Evolutionary conservation across 805 yeast genomes (phyloP).

Genomic region (Dipodascus geniculatus): DNA sequence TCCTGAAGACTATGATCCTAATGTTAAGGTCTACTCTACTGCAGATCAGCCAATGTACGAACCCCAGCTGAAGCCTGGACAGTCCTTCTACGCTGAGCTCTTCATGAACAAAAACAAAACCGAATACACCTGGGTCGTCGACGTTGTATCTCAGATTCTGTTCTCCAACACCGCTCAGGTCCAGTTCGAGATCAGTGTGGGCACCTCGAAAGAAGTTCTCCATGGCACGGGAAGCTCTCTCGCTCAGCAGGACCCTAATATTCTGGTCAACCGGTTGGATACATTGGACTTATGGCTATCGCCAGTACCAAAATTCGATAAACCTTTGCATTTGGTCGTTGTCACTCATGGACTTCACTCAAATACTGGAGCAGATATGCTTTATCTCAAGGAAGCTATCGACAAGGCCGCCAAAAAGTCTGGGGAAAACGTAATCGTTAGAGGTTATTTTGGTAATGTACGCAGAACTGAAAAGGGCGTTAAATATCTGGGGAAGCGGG

Average conservation of each 20-base stretch:
- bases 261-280: conserved; percentile 32
- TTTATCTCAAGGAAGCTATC: conserved; percentile 70
- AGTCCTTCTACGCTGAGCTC: conserved; percentile 47
- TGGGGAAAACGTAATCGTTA: conserved; percentile 58
- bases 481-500: conserved; percentile 67
- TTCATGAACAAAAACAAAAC: conserved; percentile 31
- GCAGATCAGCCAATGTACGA: conserved; percentile 30
- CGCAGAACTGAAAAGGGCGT: conserved; percentile 87
- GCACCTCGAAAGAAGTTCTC: conserved; percentile 22
- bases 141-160: conserved; percentile 68
- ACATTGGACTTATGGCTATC: conserved; percentile 67
- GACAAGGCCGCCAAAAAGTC: conserved; percentile 36
- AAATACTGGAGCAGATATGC: conserved; percentile 81
- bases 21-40: conserved; percentile 29
- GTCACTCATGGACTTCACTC: conserved; percentile 90
- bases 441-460: conserved; percentile 75
- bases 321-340: conserved; percentile 72
- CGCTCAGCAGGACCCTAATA: conserved; percentile 2
- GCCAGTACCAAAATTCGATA: conserved; percentile 39
- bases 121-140: conserved; percentile 63
- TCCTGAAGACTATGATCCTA: conserved; percentile 49
- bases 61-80: conserved; percentile 59
- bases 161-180: conserved; percentile 61
- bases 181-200: conserved; percentile 49
- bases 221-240: neutral